A percentile compares a stretch with the other conserved stretches of the same genome.
Conservation (phyloP, 2,329 filamentous ascomycete genomes). For the Monosporascus sp. region DNA sequence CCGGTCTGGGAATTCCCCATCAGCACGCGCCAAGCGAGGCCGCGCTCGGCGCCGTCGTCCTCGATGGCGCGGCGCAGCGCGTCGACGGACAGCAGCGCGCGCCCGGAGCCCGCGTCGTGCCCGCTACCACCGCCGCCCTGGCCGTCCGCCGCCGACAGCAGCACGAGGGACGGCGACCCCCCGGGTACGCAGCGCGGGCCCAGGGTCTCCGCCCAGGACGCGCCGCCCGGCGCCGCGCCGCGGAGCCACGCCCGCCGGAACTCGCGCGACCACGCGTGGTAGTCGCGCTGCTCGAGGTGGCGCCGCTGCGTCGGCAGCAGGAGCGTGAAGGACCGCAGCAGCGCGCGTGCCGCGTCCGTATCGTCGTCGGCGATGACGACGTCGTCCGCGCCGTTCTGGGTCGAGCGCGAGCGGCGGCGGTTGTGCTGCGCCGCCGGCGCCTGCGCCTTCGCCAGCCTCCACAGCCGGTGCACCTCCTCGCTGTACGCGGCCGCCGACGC, state of each 20-base stretch:
- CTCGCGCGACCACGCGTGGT: slow-evolving; percentile 6
- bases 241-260: background rate
- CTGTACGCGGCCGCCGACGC: slow-evolving; percentile 59
- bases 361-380: background rate
- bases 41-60: slow-evolving; percentile 37
- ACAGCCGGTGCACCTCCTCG: slow-evolving; percentile 46
- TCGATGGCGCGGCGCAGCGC: slow-evolving; percentile 34
- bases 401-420: slow-evolving; percentile 1
- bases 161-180: background rate
- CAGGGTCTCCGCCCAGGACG: background rate
- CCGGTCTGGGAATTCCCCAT: background rate
- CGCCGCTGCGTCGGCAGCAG: slow-evolving; percentile 23
- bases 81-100: slow-evolving; percentile 13
- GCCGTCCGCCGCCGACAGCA: background rate
- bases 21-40: slow-evolving; percentile 32
- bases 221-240: background rate
- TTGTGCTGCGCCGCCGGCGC: slow-evolving; percentile 28
- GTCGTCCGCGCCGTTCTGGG: no score
- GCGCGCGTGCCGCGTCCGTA: slow-evolving; percentile 14
- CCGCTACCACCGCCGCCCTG: slow-evolving; percentile 6
- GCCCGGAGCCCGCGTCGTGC: slow-evolving; percentile 1
- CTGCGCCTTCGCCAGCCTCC: slow-evolving; percentile 38
- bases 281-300: slow-evolving; percentile 9
- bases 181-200: background rate
- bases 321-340: slow-evolving; percentile 26